These are phyloP conservation scores for Ophiostoma tasmaniense DNA, from an alignment of 2,329 filamentous ascomycete genomes.

Conservation along the genomic window DNA sequence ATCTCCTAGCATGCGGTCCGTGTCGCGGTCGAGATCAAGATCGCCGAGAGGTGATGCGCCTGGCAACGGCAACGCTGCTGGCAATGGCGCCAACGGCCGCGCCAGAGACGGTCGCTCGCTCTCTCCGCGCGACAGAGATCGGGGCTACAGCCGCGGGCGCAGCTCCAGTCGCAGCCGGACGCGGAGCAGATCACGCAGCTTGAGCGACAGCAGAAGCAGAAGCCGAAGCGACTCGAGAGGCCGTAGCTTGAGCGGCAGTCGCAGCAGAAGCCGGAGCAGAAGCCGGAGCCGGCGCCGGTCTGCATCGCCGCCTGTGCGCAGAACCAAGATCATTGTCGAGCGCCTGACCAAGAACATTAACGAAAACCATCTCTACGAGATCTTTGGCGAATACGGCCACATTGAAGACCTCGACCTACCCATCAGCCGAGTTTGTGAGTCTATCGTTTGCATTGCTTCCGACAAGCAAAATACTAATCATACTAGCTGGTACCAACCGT, in stretches of 20 bases:
- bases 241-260: conserved; percentile 4
- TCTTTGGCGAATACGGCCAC: conserved; percentile 79
- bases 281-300: conserved; percentile 26
- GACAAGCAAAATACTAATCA: neutral
- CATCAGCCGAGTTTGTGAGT: conserved; percentile 52
- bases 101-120: neutral
- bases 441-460: too few species aligned
- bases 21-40: conserved; percentile 11
- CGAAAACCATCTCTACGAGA: conserved; percentile 78
- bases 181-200: neutral
- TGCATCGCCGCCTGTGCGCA: conserved; percentile 15
- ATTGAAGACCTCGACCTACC: conserved; percentile 86
- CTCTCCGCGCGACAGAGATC: neutral
- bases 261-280: conserved; percentile 19
- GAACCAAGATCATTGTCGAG: conserved; percentile 59
- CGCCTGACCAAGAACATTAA: conserved; percentile 93
- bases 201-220: conserved; percentile 24
- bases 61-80: neutral
- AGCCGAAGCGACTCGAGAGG: conserved; percentile 5
- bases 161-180: conserved; percentile 17
- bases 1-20: conserved; percentile 13
- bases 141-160: conserved; percentile 24
- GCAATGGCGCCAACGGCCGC: neutral
- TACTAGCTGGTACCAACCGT: conserved; percentile 47
- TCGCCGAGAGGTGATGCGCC: neutral